A percentile compares a stretch with the other conserved stretches of the same genome.
phyloP scores from a whole-genome alignment of 1,284 basidiomycete genomes.

The Coriolopsis trogii region DNA sequence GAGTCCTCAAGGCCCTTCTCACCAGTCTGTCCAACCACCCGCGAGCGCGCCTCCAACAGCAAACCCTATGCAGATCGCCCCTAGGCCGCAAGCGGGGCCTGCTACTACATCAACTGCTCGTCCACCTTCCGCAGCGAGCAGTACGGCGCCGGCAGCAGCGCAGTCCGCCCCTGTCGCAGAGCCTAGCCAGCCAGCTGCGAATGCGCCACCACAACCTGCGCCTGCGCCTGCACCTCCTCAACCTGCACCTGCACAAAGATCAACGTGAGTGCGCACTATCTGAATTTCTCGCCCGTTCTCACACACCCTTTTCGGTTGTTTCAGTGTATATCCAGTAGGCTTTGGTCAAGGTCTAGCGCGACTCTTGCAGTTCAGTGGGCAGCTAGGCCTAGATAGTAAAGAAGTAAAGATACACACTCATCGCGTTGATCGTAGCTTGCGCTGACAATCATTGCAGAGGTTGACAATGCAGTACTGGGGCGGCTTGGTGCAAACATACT shows the following conservation, averaged over 20 bases:
- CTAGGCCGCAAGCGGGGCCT: constrained; percentile 29
- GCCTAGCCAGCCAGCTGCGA: background rate
- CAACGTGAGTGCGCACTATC: constrained; percentile 4
- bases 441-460: constrained; percentile 44
- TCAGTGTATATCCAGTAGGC: constrained; percentile 38
- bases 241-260: background rate
- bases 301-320: background rate
- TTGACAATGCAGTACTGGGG: constrained; percentile 66
- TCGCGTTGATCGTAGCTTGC: background rate
- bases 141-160: constrained; percentile 6
- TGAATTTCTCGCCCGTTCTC: background rate
- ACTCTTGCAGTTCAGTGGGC: constrained; percentile 66
- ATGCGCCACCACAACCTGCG: background rate
- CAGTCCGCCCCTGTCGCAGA: constrained; percentile 6
- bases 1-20: constrained; percentile 27
- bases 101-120: constrained; percentile 8
- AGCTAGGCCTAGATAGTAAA: constrained; percentile 54
- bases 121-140: constrained; percentile 1
- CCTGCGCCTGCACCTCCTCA: constrained; percentile 1
- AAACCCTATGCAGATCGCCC: constrained; percentile 24
- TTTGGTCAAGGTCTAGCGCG: constrained; percentile 62
- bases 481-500: constrained; percentile 62
- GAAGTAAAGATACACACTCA: constrained; percentile 41
- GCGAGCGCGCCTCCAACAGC: constrained; percentile 19
- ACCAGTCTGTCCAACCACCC: constrained; percentile 29